Conservation (phyloP, 140 eudicot genomes). For the Flaveria floridana region DNA sequence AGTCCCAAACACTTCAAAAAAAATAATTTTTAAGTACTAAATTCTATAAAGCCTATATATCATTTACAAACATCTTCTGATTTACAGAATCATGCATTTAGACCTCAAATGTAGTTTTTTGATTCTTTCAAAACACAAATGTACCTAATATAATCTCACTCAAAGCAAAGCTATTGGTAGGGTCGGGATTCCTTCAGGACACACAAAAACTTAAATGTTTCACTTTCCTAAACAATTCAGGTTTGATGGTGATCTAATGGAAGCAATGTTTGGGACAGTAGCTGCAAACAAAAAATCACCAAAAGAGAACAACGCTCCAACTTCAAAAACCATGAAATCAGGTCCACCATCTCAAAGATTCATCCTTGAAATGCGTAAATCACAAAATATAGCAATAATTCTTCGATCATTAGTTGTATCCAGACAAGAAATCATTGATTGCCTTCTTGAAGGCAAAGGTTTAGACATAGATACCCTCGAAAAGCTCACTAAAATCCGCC, state of each 20-base stretch:
- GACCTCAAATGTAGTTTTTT: not conserved
- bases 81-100: not conserved
- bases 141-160: no score
- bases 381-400: constrained; percentile 78
- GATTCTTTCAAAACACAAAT: not conserved
- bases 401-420: constrained; percentile 66
- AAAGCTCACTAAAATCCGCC: constrained; percentile 64
- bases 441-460: constrained; percentile 73
- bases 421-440: constrained; percentile 66
- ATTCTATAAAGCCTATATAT: not conserved
- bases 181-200: no score
- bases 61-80: not conserved
- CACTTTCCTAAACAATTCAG: constrained; percentile 35
- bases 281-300: constrained; percentile 72
- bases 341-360: constrained; percentile 70
- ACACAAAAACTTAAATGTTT: not conserved
- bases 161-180: no score
- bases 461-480: constrained; percentile 70
- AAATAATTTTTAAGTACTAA: no score
- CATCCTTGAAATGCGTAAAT: constrained; percentile 69
- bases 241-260: constrained; percentile 84
- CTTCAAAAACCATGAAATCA: constrained; percentile 40
- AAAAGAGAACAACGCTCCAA: constrained; percentile 26
- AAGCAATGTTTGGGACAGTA: constrained; percentile 84
- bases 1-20: no score